Percentiles rank a stretch among this genome's conserved stretches.
Conservation (phyloP, 257 asterid species). For the Rehmannia glutinosa region DNA sequence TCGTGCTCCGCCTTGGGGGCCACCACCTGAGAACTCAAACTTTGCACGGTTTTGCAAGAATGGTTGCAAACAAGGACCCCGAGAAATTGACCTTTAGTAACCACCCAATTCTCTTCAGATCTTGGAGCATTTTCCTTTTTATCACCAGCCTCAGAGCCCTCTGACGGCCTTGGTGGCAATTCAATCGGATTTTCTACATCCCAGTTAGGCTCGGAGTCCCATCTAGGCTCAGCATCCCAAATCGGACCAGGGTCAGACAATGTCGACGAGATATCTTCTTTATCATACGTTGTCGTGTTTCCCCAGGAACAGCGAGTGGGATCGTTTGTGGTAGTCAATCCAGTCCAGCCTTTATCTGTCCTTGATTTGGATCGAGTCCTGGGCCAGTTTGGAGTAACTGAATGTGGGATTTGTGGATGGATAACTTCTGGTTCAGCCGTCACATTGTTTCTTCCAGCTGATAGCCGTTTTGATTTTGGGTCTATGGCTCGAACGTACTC, state of each 20-base stretch:
- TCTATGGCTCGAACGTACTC: slow-evolving; percentile 94
- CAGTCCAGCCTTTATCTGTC: slow-evolving; percentile 72
- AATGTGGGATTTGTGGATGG: slow-evolving; percentile 73
- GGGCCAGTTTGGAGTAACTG: slow-evolving; percentile 82
- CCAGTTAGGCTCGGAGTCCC: slow-evolving; percentile 85
- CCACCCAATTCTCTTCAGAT: slow-evolving; percentile 83
- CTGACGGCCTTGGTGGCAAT: slow-evolving; percentile 63
- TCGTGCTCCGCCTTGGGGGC: slow-evolving; percentile 98
- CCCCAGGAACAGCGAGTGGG: slow-evolving; percentile 75
- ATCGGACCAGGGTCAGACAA: slow-evolving; percentile 97
- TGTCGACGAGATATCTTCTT: slow-evolving; percentile 96
- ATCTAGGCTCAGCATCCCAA: slow-evolving; percentile 97
- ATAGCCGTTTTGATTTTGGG: slow-evolving; percentile 79
- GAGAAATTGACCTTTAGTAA: slow-evolving; percentile 68
- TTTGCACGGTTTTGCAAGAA: slow-evolving; percentile 91
- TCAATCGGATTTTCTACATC: slow-evolving; percentile 63
- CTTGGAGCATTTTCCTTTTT: slow-evolving; percentile 33
- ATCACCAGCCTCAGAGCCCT: slow-evolving; percentile 40
- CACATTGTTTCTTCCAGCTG: slow-evolving; percentile 69
- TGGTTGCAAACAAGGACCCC: slow-evolving; percentile 90
- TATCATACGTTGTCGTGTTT: slow-evolving; percentile 56
- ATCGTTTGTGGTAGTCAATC: slow-evolving; percentile 51
- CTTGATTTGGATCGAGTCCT: slow-evolving; percentile 89
- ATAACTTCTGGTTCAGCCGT: slow-evolving; percentile 86
- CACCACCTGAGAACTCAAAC: slow-evolving; percentile 92